These are phyloP conservation scores for Pseudogymnoascus sp. DNA, from an alignment of 2,329 filamentous ascomycete genomes.

Conservation along the genomic window DNA sequence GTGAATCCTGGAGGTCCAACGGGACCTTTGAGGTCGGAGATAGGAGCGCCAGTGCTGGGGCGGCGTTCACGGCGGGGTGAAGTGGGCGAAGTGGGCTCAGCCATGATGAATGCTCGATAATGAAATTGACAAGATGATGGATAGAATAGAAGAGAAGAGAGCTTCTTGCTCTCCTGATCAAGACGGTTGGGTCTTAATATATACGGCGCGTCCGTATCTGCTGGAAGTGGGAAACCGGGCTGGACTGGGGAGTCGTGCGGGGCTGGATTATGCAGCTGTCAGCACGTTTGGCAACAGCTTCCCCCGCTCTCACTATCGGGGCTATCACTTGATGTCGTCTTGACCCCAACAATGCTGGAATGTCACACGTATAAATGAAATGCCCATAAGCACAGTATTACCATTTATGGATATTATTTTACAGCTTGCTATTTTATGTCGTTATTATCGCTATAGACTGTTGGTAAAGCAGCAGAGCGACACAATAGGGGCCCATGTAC, in stretches of 20 bases:
- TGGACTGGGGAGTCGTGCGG: not conserved
- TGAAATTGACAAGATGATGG: not conserved
- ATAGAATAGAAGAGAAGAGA: not conserved
- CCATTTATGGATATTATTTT: not conserved
- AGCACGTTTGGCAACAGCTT: constrained; percentile 10
- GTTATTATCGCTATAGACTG: not conserved
- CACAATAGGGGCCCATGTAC: not conserved
- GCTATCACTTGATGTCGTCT: not conserved
- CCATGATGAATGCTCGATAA: constrained; percentile 8
- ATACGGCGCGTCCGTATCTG: not conserved
- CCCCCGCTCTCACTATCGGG: not conserved
- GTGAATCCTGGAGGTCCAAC: constrained; percentile 78
- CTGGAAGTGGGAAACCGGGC: not conserved
- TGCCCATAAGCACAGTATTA: not conserved
- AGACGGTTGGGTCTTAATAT: not conserved
- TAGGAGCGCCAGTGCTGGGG: constrained; percentile 73
- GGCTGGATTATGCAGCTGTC: not conserved
- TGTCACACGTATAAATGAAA: not conserved
- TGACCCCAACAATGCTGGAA: not conserved
- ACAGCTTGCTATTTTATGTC: not conserved
- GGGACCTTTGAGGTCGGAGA: constrained; percentile 78
- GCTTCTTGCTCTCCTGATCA: not conserved
- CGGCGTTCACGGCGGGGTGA: constrained; percentile 61
- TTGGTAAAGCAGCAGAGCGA: not conserved
- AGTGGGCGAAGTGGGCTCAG: constrained; percentile 8